Percentiles rank a stretch among this genome's conserved stretches.
phyloP scores from a whole-genome alignment of 2,329 filamentous ascomycete species.

The Aureobasidium sp. region DNA sequence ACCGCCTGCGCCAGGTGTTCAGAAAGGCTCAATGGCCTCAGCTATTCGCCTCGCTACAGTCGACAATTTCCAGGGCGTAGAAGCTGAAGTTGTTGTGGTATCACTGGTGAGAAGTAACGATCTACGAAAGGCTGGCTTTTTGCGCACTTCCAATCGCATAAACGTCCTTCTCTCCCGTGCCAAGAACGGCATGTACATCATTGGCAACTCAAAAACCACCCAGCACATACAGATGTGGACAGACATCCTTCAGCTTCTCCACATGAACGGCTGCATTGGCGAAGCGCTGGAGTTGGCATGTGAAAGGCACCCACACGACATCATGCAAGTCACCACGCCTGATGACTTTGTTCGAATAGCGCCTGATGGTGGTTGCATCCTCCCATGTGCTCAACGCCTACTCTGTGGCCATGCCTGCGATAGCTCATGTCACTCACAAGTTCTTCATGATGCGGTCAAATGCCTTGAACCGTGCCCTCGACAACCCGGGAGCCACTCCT shows the following conservation, averaged over 20 bases:
- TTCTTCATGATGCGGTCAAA: slow-evolving; percentile 32
- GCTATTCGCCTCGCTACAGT: slow-evolving; percentile 9
- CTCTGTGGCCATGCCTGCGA: slow-evolving; percentile 38
- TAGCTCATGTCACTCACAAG: slow-evolving; percentile 36
- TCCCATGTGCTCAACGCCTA: slow-evolving; percentile 39
- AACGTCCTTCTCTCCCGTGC: slow-evolving; percentile 61
- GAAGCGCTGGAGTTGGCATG: slow-evolving; percentile 46
- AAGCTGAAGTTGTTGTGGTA: slow-evolving; percentile 61
- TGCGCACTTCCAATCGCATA: slow-evolving; percentile 57
- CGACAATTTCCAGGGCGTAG: slow-evolving; percentile 67
- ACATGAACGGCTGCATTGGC: slow-evolving; percentile 39
- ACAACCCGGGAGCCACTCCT: slow-evolving; percentile 23
- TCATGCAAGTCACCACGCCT: slow-evolving; percentile 42
- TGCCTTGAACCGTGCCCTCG: slow-evolving; percentile 34
- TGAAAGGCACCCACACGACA: slow-evolving; percentile 48
- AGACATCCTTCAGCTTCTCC: slow-evolving; percentile 47
- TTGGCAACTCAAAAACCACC: slow-evolving; percentile 49
- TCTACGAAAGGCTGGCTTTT: slow-evolving; percentile 51
- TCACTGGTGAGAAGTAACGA: slow-evolving; percentile 63
- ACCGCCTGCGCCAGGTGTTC: neutral
- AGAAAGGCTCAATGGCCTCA: slow-evolving; percentile 7
- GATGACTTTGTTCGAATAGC: slow-evolving; percentile 48
- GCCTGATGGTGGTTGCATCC: slow-evolving; percentile 55
- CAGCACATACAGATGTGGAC: slow-evolving; percentile 53
- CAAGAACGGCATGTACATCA: slow-evolving; percentile 61